Evolutionary conservation across 2,329 filamentous ascomycete species (phyloP), one percentile per base, ranked within the genome.

Genomic region (Colletotrichum sp.): DNA sequence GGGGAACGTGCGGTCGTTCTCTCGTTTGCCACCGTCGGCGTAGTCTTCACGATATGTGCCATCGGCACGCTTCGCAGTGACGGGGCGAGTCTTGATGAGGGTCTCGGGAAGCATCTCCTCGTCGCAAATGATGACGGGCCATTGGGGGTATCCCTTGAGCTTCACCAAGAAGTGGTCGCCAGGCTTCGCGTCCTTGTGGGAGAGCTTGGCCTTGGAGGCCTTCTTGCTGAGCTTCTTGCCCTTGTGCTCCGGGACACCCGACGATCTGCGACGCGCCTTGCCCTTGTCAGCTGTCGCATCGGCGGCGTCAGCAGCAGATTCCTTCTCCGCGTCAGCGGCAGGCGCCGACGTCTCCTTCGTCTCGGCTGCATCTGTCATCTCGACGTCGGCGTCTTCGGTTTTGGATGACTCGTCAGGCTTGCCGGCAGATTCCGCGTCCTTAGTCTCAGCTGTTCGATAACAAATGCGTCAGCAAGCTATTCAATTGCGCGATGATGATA

Each of bases 41-140:
- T 95, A 98, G 78, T 96, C 95, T 76, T 96, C 95, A 70, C 95
- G 93, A 84, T 97, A 98, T 55, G 94, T 94, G 74, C 96, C 96
- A 85, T 99, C 96, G 26, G 91, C 87, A 75, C 94, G 92, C 80
- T 92, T 93, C 26, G 96, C 96, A 60, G 95, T 96, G 69, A 98
- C 95, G 10, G 96, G 97, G 77, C 97, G 94, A 62, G 91, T 91
- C 81, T 90, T 94, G 71, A 98, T 86, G 28, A 99, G 90, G 16
- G 90, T 92, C 74, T 93, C 89, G 3, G 97, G 96, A 24, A 99
- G 92, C 93, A 99, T 99, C 77, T 94, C 93, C 85, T 99, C 96
- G 83, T 98, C 96, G 84, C 95, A 97, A 80, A 99, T 92, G 82
- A 99, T 95, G 71, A 95, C 94, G 18, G 97, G 97, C 97, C 97